Evolutionary conservation across 116 monocot genomes (phyloP), one percentile per base, ranked within the genome.

Genomic region (Phalaenopsis hybrid): DNA sequence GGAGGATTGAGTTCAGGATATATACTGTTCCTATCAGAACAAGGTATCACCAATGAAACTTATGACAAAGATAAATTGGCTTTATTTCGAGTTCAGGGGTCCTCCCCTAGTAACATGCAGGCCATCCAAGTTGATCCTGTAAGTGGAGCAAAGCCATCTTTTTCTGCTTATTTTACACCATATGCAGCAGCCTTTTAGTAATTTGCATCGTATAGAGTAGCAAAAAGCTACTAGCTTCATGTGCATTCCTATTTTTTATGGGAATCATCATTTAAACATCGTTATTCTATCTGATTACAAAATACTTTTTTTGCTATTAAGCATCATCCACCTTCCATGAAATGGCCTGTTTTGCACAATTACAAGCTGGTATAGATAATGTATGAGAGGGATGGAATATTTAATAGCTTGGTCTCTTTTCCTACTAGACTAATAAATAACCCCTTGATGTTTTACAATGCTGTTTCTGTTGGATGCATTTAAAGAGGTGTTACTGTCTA

Each of bases 111-210:
- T 76, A 87, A 85, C 83, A 80, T 89, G 84, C 89, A 89, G 77
- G 92, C 89, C 65, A 86, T 92, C 44, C 89, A 92, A 84, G 92
- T 92, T 81, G 88, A 89, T 80, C 82, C 73, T 48, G 92, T 92
- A 81, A 16, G 57, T 55, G 57, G 57, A 8, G 4, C 11, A 34
- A 28, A 17, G 57, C 4, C 45, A 41, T 18, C 45, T n/a, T 25
- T 78, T 57, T 44, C 33, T 78, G 23, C 31, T 16, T 23, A 78
- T 78, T 25, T 77, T 48, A 11, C 37, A 41, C 41, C 0, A 16
- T 41, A 41, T 25, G 7, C 7, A 5, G n/a, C 65, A 23, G 5
- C 25, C 25, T 65, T 65, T 21, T 25, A 25, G 23, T 65, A 21
- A 65, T 65, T 65, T 21, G 23, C 65, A 65, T n/a, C 9, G 17